phyloP scores from a whole-genome alignment of 2,329 filamentous ascomycete species.

The Cercospora brassicicola region DNA sequence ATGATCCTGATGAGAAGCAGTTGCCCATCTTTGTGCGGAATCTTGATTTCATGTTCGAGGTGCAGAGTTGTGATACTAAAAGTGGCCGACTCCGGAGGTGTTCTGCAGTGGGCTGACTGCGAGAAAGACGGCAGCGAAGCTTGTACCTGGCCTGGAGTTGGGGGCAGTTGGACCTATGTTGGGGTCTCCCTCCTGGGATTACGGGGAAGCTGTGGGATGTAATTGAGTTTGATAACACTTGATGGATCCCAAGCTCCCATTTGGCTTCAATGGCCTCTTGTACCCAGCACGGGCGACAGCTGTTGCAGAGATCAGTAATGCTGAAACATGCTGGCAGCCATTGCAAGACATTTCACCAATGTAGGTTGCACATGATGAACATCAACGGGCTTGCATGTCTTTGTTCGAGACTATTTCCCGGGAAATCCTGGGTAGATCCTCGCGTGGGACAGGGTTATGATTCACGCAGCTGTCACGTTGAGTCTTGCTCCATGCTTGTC shows the following conservation, averaged over 20 bases:
- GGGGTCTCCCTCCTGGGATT: background rate
- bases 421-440: background rate
- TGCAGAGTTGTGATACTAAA: background rate
- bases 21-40: conserved; percentile 11
- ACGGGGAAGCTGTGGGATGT: background rate
- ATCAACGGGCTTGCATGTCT: background rate
- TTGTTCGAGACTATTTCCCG: background rate
- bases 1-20: conserved; percentile 9
- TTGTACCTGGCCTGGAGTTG: background rate
- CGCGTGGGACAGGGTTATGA: background rate
- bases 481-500: background rate
- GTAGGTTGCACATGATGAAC: background rate
- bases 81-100: background rate
- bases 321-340: background rate
- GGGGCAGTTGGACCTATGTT: background rate
- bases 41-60: conserved; percentile 6
- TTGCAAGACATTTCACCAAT: background rate
- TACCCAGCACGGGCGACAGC: background rate
- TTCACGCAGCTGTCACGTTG: background rate
- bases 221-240: conserved; percentile 8
- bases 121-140: background rate
- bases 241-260: background rate
- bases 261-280: background rate
- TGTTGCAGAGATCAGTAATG: background rate
- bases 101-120: background rate